phyloP scores from a whole-genome alignment of 2,329 filamentous ascomycete species.

The Celoporthe dispersa region DNA sequence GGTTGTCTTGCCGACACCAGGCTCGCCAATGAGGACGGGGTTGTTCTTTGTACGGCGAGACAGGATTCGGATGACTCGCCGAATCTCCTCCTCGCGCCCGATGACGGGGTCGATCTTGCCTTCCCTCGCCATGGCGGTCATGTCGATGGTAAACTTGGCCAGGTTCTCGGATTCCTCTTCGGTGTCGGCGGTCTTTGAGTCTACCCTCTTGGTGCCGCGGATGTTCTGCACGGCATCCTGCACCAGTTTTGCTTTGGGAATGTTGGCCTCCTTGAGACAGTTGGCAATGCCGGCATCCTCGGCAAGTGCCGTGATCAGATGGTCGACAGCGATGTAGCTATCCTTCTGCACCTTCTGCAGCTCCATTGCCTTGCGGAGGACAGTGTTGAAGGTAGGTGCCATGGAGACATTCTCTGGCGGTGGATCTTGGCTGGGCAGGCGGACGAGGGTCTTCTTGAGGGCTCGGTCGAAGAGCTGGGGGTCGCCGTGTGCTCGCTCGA shows the following conservation, averaged over 20 bases:
- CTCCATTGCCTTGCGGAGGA: constrained; percentile 83
- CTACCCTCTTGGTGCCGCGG: constrained; percentile 88
- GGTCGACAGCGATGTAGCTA: constrained; percentile 90
- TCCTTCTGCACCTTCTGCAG: constrained; percentile 98
- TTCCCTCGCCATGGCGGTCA: constrained; percentile 94
- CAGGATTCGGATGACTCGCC: constrained; percentile 87
- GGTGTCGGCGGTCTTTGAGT: constrained; percentile 93
- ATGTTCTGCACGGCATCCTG: constrained; percentile 91
- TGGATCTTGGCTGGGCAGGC: constrained; percentile 91
- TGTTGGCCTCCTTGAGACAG: constrained; percentile 81
- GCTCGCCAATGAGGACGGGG: constrained; percentile 95
- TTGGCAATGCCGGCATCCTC: constrained; percentile 78
- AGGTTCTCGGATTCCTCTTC: constrained; percentile 94
- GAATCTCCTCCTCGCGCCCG: constrained; percentile 93
- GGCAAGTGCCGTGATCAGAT: constrained; percentile 82
- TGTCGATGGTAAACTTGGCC: constrained; percentile 98
- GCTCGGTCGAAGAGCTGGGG: constrained; percentile 84
- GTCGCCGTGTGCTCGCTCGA: constrained; percentile 93
- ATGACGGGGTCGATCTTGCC: constrained; percentile 98
- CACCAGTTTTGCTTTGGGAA: constrained; percentile 88
- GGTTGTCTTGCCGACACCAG: constrained; percentile 97
- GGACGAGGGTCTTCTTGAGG: constrained; percentile 89
- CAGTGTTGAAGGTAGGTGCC: constrained; percentile 78
- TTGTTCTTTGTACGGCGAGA: constrained; percentile 98
- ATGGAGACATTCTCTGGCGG: constrained; percentile 87